Conservation (phyloP, 1,284 basidiomycete genomes). For the Mycena sp. region DNA sequence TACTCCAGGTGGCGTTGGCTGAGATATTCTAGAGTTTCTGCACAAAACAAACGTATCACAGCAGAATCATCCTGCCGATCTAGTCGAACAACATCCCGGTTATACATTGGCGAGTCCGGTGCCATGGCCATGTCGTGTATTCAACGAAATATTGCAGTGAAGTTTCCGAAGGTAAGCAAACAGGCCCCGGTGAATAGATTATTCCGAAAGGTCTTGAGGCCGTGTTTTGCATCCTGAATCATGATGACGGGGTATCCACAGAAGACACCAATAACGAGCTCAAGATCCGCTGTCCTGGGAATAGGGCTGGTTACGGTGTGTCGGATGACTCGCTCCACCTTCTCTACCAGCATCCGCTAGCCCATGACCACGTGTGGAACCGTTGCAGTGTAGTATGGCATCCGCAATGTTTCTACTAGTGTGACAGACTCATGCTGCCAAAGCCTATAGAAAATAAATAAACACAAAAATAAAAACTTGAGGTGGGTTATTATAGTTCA, state of each 20-base stretch:
- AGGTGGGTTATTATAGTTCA: conserved; percentile 32
- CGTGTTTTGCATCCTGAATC: conserved; percentile 46
- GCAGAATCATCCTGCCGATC: conserved; percentile 55
- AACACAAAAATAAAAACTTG: too few species aligned
- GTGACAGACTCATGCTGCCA: too few species aligned
- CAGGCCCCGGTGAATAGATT: conserved; percentile 41
- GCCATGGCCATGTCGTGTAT: conserved; percentile 32
- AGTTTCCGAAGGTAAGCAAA: conserved; percentile 36
- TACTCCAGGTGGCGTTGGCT: conserved; percentile 31
- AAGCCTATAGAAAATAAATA: too few species aligned
- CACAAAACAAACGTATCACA: conserved; percentile 43
- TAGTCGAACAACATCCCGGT: conserved; percentile 49
- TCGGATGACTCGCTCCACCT: too few species aligned
- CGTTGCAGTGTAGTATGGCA: too few species aligned
- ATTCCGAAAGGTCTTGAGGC: conserved; percentile 43
- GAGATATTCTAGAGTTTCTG: conserved; percentile 32
- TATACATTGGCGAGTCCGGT: conserved; percentile 38
- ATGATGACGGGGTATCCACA: conserved; percentile 19
- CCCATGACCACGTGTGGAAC: too few species aligned
- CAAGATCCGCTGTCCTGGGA: not conserved
- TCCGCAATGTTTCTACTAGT: too few species aligned
- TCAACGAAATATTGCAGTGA: conserved; percentile 35
- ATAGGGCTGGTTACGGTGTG: conserved; percentile 7
- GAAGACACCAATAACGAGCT: conserved; percentile 20
- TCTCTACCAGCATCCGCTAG: too few species aligned